Base-by-base conservation (phyloP, 2,329 filamentous ascomycete species). In the Bipolaris sorokiniana region DNA sequence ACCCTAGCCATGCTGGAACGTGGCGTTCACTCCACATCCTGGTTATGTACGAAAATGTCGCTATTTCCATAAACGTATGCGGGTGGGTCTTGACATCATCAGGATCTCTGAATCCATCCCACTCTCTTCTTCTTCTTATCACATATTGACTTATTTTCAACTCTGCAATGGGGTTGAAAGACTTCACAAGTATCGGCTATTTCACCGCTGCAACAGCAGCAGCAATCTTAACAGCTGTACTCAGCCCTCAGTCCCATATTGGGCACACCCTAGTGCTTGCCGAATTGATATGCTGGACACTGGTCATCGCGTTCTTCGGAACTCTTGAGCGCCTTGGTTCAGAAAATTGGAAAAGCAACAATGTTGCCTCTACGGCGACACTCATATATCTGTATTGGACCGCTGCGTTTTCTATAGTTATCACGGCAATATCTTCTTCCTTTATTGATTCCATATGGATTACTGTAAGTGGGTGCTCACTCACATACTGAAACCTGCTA, bases 201-300 rank as follows among this genome's bases (percentile, higher is more conserved):
- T 37, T 41, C 7, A 49, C 44, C 7, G 33, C 38, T 22, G 48
- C 65, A 48, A 40, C 38, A 67, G 70, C 62, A 49, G 7, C 55
- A 67, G 11, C 74, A 58, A 41, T 75, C 71, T 16, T 76, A 70
- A 45, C 61, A 57, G 18, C 71, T 67, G 31, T 11, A 26, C 26
- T 48, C 11, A 41, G 18, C 36, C 51, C 51, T 16, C 18, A 2
- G 7, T 20, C 23, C 3, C 5, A 11, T 34, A 28, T 34, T 13
- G 28, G 18, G 7, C 15, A 15, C 2, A 33, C 38, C 13, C 48
- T 13, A 22, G n/a, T 51, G 9, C 3, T 41, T 10, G 23, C 38
- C 13, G 38, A 51, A 13, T 13, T 42, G 15, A 44, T 42, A 13
- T 51, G 48, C 18, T 51, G 48, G 48, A 2, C 16, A n/a, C 26